These are phyloP conservation scores for Chytriomyces confervae DNA, from an alignment of 192 early-diverging fungal species.

Conservation along the genomic window DNA sequence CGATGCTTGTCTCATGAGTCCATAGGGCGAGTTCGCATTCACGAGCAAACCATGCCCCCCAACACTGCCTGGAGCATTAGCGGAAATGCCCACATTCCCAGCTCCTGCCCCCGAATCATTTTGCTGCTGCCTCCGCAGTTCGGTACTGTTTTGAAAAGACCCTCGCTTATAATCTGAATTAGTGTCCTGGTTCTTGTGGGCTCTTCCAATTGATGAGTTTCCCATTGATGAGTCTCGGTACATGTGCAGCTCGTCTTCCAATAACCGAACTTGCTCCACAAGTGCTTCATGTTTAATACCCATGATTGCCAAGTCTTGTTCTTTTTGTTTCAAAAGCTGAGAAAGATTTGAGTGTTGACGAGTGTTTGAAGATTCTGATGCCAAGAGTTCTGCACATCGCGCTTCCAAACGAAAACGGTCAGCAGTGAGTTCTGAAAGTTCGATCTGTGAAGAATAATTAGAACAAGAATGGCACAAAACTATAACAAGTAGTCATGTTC, in stretches of 20 bases:
- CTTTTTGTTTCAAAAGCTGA: conserved; percentile 46
- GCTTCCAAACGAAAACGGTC: conserved; percentile 48
- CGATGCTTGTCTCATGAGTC: background rate
- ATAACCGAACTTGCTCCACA: conserved; percentile 45
- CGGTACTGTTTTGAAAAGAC: background rate
- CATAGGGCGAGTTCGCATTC: background rate
- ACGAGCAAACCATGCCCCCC: too few relatives aligned
- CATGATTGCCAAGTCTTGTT: conserved; percentile 47
- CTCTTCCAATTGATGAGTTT: too few relatives aligned
- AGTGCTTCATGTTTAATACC: conserved; percentile 44
- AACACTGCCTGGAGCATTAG: background rate
- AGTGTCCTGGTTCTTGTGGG: too few relatives aligned
- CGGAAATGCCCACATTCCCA: background rate
- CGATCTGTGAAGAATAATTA: conserved; percentile 31
- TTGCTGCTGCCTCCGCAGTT: background rate
- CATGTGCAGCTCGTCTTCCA: conserved; percentile 50
- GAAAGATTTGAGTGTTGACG: conserved; percentile 45
- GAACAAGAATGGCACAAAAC: background rate
- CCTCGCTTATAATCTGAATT: background rate
- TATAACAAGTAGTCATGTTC: background rate
- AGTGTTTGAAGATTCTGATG: conserved; percentile 36
- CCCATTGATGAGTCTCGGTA: conserved; percentile 6
- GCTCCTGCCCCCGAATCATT: too few relatives aligned
- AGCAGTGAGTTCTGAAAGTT: conserved; percentile 48
- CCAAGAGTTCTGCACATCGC: conserved; percentile 46